These are phyloP conservation scores for Diutina sp. DNA, from an alignment of 1,139 yeast species.

Conservation along the genomic window DNA sequence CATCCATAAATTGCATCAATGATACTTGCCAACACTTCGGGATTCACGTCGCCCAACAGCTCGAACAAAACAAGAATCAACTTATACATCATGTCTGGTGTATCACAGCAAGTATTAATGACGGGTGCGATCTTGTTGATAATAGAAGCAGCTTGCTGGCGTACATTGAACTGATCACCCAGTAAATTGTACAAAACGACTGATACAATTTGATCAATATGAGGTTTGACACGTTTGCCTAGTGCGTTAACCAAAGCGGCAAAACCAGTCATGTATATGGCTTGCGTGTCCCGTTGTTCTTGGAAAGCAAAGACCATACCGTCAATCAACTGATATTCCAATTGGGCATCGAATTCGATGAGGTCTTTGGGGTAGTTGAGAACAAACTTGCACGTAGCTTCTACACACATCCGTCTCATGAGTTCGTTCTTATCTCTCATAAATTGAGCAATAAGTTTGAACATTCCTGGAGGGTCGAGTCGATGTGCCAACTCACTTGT, in stretches of 20 bases:
- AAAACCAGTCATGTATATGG: constrained; percentile 48
- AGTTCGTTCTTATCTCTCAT: constrained; percentile 79
- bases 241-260: constrained; percentile 56
- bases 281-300: constrained; percentile 50
- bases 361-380: constrained; percentile 16
- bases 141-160: constrained; percentile 82
- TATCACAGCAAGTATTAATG: constrained; percentile 13
- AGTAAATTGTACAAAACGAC: constrained; percentile 64
- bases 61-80: constrained; percentile 75
- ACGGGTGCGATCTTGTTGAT: constrained; percentile 57
- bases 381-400: constrained; percentile 35
- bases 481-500: constrained; percentile 55
- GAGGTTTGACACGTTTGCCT: constrained; percentile 61
- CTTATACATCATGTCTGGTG: constrained; percentile 36
- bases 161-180: constrained; percentile 57
- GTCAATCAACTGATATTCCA: constrained; percentile 64
- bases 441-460: constrained; percentile 43
- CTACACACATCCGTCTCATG: constrained; percentile 68
- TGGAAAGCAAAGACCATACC: constrained; percentile 79
- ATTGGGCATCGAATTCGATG: constrained; percentile 22
- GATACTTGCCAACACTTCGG: constrained; percentile 84
- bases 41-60: constrained; percentile 88
- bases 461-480: constrained; percentile 50
- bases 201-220: constrained; percentile 61
- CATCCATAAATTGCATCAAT: constrained; percentile 52